Evolutionary conservation across 2,329 filamentous ascomycete species (phyloP).

Genomic region (Monosporascus cannonballus): DNA sequence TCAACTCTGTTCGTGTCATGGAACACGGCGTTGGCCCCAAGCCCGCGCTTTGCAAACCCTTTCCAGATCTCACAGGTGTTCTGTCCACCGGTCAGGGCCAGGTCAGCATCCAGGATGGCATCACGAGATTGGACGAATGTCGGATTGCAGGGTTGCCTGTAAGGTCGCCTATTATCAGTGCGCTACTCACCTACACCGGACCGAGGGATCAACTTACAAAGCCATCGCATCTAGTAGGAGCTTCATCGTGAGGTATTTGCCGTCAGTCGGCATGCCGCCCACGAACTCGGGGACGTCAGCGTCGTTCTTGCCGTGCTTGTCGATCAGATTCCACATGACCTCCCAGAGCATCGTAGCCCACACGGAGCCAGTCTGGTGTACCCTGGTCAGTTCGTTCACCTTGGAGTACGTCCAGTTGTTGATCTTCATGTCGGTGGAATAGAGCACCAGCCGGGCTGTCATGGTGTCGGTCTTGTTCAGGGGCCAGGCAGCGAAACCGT

Average conservation of each 20-base stretch:
- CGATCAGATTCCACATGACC: slow-evolving; percentile 52
- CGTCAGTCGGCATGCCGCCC: slow-evolving; percentile 43
- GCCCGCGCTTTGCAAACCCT: slow-evolving; percentile 51
- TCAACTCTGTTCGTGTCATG: background rate
- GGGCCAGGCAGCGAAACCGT: slow-evolving; percentile 46
- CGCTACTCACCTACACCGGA: too few species aligned
- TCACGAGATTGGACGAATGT: slow-evolving; percentile 47
- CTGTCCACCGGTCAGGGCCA: slow-evolving; percentile 40
- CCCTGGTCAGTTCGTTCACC: slow-evolving; percentile 30
- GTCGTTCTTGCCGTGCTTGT: slow-evolving; percentile 46
- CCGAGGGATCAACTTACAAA: slow-evolving; percentile 24
- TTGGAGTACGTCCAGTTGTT: slow-evolving; percentile 46
- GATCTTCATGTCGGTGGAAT: slow-evolving; percentile 41
- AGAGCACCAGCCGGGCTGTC: slow-evolving; percentile 41
- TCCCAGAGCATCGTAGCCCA: slow-evolving; percentile 51
- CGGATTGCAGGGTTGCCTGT: slow-evolving; percentile 48
- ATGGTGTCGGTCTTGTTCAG: slow-evolving; percentile 32
- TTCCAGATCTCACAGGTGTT: slow-evolving; percentile 49
- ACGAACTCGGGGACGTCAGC: slow-evolving; percentile 34
- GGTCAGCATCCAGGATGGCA: slow-evolving; percentile 51
- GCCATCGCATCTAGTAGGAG: slow-evolving; percentile 46
- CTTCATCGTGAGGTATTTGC: slow-evolving; percentile 46
- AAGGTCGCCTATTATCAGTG: background rate
- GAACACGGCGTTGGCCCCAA: slow-evolving; percentile 34
- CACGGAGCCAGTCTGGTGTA: slow-evolving; percentile 45